Conservation (phyloP, 2,329 filamentous ascomycete species). For the Fusarium luffae region DNA sequence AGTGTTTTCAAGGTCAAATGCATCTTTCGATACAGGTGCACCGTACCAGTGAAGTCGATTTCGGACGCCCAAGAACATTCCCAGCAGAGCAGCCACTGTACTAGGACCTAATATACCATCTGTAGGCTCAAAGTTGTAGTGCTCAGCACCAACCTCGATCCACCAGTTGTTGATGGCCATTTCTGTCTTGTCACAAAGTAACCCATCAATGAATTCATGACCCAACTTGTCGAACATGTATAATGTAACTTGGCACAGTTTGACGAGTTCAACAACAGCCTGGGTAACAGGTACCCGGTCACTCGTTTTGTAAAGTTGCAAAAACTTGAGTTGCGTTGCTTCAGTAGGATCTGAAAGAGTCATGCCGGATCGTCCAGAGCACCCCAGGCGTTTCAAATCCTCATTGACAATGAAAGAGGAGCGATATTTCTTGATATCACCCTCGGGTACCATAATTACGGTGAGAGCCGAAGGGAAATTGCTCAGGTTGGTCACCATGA, state of each 20-base stretch:
- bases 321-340: slow-evolving; percentile 90
- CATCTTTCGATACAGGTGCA: slow-evolving; percentile 87
- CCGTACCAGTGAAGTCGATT: slow-evolving; percentile 89
- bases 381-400: slow-evolving; percentile 89
- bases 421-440: slow-evolving; percentile 82
- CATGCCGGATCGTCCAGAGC: slow-evolving; percentile 88
- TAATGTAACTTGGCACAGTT: slow-evolving; percentile 89
- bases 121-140: slow-evolving; percentile 91
- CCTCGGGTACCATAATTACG: slow-evolving; percentile 89
- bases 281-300: slow-evolving; percentile 82
- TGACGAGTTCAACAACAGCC: slow-evolving; percentile 88
- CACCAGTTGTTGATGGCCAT: slow-evolving; percentile 94
- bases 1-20: slow-evolving; percentile 84
- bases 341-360: slow-evolving; percentile 80
- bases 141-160: slow-evolving; percentile 90
- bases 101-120: slow-evolving; percentile 94
- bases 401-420: slow-evolving; percentile 94
- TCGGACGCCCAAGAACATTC: slow-evolving; percentile 87
- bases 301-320: slow-evolving; percentile 88
- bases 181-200: slow-evolving; percentile 94
- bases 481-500: slow-evolving; percentile 95
- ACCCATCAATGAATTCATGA: slow-evolving; percentile 89
- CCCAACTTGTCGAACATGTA: slow-evolving; percentile 88
- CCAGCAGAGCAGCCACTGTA: slow-evolving; percentile 87
- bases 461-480: slow-evolving; percentile 92